Evolutionary conservation across 208 protist species (phyloP).

Genomic region (Leishmania amazonensis): DNA sequence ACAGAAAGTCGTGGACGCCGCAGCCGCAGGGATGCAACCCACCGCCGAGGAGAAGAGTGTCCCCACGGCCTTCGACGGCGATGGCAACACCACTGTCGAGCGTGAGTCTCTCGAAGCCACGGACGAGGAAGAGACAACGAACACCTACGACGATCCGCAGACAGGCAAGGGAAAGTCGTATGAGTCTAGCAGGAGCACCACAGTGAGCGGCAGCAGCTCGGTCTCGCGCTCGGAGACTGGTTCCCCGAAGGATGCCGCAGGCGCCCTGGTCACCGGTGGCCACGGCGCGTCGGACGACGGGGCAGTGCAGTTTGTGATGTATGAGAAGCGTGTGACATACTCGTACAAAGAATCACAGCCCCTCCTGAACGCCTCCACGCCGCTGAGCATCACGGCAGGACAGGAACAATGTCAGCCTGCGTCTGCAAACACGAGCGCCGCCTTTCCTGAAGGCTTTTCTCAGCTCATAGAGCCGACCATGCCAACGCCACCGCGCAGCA

Average conservation of each 20-base stretch:
- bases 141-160: constrained; percentile 37
- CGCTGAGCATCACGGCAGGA: background rate
- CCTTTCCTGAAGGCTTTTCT: constrained; percentile 33
- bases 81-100: background rate
- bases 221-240: background rate
- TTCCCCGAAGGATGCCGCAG: background rate
- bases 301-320: background rate
- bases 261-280: background rate
- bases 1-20: background rate
- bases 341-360: constrained; percentile 15
- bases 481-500: constrained; percentile 17
- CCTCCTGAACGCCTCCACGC: background rate
- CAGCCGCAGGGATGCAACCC: background rate
- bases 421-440: constrained; percentile 28
- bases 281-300: background rate
- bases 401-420: constrained; percentile 9
- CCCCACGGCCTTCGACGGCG: background rate
- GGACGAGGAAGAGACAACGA: constrained; percentile 39
- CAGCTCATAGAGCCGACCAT: constrained; percentile 2
- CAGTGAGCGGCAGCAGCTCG: constrained; percentile 9
- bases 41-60: background rate
- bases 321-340: constrained; percentile 14
- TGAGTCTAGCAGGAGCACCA: constrained; percentile 5
- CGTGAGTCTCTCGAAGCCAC: constrained; percentile 40
- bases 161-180: constrained; percentile 8